Conservation (phyloP, 2,329 filamentous ascomycete species). For the Emergomyces africanus region DNA sequence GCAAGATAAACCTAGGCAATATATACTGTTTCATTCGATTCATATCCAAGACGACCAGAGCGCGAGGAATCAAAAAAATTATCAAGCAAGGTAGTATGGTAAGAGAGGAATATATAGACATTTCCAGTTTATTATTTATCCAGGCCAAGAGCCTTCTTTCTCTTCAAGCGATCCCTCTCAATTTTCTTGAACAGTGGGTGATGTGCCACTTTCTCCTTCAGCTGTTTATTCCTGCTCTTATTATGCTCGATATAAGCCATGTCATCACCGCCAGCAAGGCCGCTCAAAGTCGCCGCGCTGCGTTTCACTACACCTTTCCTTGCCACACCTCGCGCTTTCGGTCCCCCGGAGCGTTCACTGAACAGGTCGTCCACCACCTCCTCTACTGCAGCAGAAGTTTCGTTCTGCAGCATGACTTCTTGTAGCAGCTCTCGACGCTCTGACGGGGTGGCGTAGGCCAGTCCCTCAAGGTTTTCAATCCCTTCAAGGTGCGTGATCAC, state of each 20-base stretch:
- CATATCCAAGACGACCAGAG: neutral
- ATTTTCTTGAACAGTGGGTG: conserved; percentile 56
- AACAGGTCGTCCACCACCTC: conserved; percentile 57
- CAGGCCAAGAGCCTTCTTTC: conserved; percentile 33
- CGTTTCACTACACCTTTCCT: conserved; percentile 54
- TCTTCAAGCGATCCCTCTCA: conserved; percentile 47
- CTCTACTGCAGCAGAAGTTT: conserved; percentile 58
- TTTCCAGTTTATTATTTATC: neutral
- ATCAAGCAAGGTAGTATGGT: neutral
- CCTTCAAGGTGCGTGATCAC: conserved; percentile 93
- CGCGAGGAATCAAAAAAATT: neutral
- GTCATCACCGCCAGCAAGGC: conserved; percentile 80
- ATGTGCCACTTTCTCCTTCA: conserved; percentile 49
- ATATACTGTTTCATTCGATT: neutral
- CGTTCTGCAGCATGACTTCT: conserved; percentile 79
- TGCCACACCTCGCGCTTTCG: conserved; percentile 26
- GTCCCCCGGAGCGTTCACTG: conserved; percentile 39
- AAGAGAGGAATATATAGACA: too few relatives aligned
- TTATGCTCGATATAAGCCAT: conserved; percentile 94
- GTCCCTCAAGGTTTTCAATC: conserved; percentile 67
- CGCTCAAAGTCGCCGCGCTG: conserved; percentile 72
- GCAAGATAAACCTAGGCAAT: neutral
- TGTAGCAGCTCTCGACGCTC: conserved; percentile 79
- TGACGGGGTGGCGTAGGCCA: conserved; percentile 65
- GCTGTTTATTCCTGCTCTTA: conserved; percentile 54